Conservation (phyloP, 805 yeast species). For the Saccharomyces paradoxus region DNA sequence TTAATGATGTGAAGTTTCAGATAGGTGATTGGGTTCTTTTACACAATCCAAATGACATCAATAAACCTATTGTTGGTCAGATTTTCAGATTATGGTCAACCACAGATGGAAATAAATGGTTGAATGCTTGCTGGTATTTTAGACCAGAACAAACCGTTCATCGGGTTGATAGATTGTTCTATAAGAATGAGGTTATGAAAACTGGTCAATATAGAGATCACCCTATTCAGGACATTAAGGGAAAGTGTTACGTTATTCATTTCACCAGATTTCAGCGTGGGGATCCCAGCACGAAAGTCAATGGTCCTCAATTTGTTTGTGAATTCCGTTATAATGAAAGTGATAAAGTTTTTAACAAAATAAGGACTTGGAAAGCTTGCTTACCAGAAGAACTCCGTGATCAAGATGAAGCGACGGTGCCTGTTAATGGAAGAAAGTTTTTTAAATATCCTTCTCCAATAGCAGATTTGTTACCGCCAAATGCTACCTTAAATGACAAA, state of each 20-base stretch:
- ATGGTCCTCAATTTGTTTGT: slow-evolving; percentile 84
- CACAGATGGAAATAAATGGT: slow-evolving; percentile 70
- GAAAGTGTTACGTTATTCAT: slow-evolving; percentile 90
- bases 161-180: slow-evolving; percentile 78
- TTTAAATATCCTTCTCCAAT: slow-evolving; percentile 79
- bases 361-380: slow-evolving; percentile 97
- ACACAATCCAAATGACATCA: slow-evolving; percentile 76
- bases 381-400: slow-evolving; percentile 93
- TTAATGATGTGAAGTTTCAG: slow-evolving; percentile 61
- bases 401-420: slow-evolving; percentile 68
- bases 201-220: slow-evolving; percentile 96
- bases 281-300: slow-evolving; percentile 72
- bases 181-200: slow-evolving; percentile 90
- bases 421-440: slow-evolving; percentile 58
- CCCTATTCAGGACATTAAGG: slow-evolving; percentile 74
- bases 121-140: slow-evolving; percentile 95
- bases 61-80: slow-evolving; percentile 89
- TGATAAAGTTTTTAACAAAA: slow-evolving; percentile 85
- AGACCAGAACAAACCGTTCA: slow-evolving; percentile 98
- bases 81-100: slow-evolving; percentile 83
- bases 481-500: slow-evolving; percentile 66
- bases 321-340: slow-evolving; percentile 90
- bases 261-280: slow-evolving; percentile 93
- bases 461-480: slow-evolving; percentile 63
- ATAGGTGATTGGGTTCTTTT: slow-evolving; percentile 97